Evolutionary conservation across 495 filamentous ascomycete species (phyloP), one percentile per base, ranked within the genome.

Genomic region (Penicillium paradoxum): DNA sequence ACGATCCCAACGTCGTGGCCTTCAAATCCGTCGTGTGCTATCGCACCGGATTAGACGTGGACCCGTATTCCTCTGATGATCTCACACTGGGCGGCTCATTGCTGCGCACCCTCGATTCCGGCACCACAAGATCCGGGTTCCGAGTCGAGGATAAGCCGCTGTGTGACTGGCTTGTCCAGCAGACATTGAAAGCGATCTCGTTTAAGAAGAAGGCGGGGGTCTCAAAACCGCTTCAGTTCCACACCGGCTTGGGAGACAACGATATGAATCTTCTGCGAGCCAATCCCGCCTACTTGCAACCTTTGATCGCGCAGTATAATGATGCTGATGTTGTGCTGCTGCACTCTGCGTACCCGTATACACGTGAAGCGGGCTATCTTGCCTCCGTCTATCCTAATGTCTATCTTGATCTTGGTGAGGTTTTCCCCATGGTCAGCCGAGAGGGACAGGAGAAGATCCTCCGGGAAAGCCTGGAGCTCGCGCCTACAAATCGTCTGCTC

Each of bases 21-120:
- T 96, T 96, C 76, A 95, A 95, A 64, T 87, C 83, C 5, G 82
- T 91, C 25, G 77, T 95, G 44, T 95, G 90, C 64, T 95, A 95
- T 62, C 81, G 91, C 11, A 87, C 82, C 2, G 90, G 91, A 0
- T 73, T 96, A 13, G 79, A 75, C 34, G 60, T 77, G 6, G 63
- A 71, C 32, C 44, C 64, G 14, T 51, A 64, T 38, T 57, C 58
- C 4, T 44, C 59, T 3, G 67, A 71, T 7, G 68, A 72, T 38
- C 48, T 56, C 18, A 51, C 57, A 6, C 45, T 73, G 29, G 60
- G 65, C 19, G 60, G 62, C 19, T 68, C 72, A 18, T 61, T 76
- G 38, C 52, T 60, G 7, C 68, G 71, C 7, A 67, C 57, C 15
- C 45, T 68, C 5, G 52, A 60, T 37, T 60, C 44, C 42, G 57